A percentile compares a stretch with the other conserved stretches of the same genome.
phyloP scores from a whole-genome alignment of 257 asterid genomes.

The Rubia yunnanensis region DNA sequence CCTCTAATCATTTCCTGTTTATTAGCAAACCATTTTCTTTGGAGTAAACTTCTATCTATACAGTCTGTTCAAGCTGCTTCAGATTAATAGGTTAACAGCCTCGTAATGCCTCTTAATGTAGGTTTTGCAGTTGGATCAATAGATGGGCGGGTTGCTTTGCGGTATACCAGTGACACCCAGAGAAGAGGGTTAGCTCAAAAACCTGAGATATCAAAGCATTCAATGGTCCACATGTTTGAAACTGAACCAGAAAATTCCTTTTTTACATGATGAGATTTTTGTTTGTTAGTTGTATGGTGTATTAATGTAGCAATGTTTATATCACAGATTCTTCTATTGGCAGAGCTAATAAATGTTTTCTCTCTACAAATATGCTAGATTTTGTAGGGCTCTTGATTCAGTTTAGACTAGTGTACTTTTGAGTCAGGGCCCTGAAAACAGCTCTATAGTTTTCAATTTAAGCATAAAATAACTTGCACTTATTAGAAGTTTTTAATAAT shows the following conservation, averaged over 20 bases:
- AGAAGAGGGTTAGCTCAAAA: conserved; percentile 55
- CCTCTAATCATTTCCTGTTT: neutral
- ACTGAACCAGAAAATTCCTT: neutral
- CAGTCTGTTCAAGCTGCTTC: neutral
- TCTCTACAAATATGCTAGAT: neutral
- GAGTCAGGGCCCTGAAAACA: neutral
- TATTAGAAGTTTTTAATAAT: neutral
- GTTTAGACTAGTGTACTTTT: neutral
- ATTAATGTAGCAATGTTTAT: neutral
- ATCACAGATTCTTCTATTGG: neutral
- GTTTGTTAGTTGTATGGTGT: neutral
- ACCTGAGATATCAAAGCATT: conserved; percentile 1
- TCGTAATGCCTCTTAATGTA: conserved; percentile 30
- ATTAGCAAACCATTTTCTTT: neutral
- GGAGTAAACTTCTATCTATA: neutral
- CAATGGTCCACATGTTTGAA: neutral
- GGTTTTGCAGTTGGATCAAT: conserved; percentile 73
- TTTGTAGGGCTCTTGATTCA: neutral
- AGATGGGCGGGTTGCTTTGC: conserved; percentile 78
- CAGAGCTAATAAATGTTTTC: neutral
- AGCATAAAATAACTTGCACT: neutral
- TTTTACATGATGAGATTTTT: neutral
- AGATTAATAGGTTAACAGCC: neutral
- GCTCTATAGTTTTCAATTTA: neutral
- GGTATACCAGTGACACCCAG: conserved; percentile 29